Evolutionary conservation across 179 eudicot species (phyloP).

Genomic region (Drosera spatulata): DNA sequence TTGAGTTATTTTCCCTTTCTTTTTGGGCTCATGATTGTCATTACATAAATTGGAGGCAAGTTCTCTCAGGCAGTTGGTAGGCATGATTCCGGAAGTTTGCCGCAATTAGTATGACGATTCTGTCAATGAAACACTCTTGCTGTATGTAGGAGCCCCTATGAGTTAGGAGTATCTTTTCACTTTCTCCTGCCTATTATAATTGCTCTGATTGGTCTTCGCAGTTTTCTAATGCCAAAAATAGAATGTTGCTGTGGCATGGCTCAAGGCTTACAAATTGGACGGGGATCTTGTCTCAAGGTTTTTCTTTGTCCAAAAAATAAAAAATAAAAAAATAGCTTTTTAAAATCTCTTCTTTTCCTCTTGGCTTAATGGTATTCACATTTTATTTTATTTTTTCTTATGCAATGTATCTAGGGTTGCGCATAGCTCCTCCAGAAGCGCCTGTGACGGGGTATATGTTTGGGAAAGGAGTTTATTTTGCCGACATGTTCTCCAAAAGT

Average conservation of each 20-base stretch:
- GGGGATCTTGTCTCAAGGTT: slow-evolving; percentile 96
- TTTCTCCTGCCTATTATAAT: neutral
- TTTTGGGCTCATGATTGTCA: neutral
- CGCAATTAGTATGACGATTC: no score
- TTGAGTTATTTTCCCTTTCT: neutral
- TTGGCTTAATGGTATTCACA: neutral
- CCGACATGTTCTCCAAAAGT: slow-evolving; percentile 99
- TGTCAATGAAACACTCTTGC: no score
- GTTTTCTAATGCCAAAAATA: slow-evolving; percentile 63
- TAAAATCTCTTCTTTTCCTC: slow-evolving; percentile 1
- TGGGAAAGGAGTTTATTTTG: slow-evolving; percentile 99
- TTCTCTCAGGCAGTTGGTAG: no score
- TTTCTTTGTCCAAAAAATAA: neutral
- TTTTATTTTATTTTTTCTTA: slow-evolving; percentile 4
- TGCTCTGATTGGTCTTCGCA: slow-evolving; percentile 19
- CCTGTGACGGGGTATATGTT: slow-evolving; percentile 98
- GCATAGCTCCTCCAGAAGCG: slow-evolving; percentile 99
- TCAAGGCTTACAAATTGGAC: slow-evolving; percentile 97
- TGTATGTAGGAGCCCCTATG: no score
- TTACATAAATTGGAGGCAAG: neutral
- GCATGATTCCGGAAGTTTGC: no score
- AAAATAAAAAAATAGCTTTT: neutral
- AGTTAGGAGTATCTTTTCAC: neutral
- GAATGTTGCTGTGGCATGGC: slow-evolving; percentile 99
- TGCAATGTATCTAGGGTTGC: slow-evolving; percentile 45